phyloP scores from a whole-genome alignment of 2,329 filamentous ascomycete genomes.

The Fusarium sambucinum region DNA sequence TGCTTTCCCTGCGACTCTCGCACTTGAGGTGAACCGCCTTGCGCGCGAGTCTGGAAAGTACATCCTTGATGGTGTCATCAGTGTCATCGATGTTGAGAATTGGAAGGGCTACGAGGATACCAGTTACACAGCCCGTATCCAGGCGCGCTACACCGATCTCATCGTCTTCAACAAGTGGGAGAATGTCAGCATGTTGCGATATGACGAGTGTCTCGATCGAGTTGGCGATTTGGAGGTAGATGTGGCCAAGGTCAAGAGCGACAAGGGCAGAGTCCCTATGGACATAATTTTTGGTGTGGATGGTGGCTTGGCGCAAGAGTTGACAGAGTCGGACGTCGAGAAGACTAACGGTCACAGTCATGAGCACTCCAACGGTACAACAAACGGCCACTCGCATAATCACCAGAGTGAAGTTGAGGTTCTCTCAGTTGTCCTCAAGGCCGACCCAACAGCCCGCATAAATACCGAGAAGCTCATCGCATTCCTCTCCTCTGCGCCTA shows the following conservation, averaged over 20 bases:
- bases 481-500: conserved; percentile 79
- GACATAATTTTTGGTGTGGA: conserved; percentile 90
- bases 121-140: conserved; percentile 86
- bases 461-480: conserved; percentile 72
- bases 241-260: conserved; percentile 85
- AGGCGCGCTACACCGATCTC: conserved; percentile 90
- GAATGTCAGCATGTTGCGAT: conserved; percentile 74
- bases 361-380: conserved; percentile 51
- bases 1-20: conserved; percentile 88
- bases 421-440: conserved; percentile 78
- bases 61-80: conserved; percentile 86
- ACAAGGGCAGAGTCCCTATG: conserved; percentile 81
- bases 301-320: conserved; percentile 74
- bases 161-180: conserved; percentile 97
- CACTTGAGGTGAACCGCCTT: conserved; percentile 88
- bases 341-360: conserved; percentile 52
- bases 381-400: conserved; percentile 58
- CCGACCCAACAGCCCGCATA: conserved; percentile 56
- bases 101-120: conserved; percentile 94
- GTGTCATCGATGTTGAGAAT: conserved; percentile 93
- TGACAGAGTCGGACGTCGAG: conserved; percentile 58
- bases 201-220: conserved; percentile 82
- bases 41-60: conserved; percentile 76
- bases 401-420: conserved; percentile 94
- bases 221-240: conserved; percentile 85